phyloP scores from a whole-genome alignment of 2,329 filamentous ascomycete species.

The Trichoderma cornu-damae region DNA sequence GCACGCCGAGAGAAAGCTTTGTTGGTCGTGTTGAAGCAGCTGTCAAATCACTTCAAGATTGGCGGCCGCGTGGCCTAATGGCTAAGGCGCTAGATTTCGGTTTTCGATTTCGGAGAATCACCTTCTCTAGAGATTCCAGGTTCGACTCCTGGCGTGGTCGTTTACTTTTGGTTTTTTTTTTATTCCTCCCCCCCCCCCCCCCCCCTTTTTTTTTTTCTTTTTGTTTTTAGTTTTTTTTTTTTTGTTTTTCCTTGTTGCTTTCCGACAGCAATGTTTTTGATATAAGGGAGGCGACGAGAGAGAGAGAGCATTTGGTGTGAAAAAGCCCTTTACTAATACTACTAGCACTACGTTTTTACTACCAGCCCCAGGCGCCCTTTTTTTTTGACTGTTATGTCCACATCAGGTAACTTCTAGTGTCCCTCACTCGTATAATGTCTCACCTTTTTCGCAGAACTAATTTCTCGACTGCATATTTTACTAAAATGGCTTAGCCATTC shows the following conservation, averaged over 20 bases:
- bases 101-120: slow-evolving; percentile 28
- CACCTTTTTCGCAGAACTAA: slow-evolving; percentile 12
- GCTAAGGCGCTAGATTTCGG: slow-evolving; percentile 36
- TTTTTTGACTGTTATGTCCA: slow-evolving; percentile 14
- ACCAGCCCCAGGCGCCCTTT: not conserved
- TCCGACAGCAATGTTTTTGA: not conserved
- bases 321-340: not conserved
- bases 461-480: slow-evolving; percentile 7
- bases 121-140: slow-evolving; percentile 34
- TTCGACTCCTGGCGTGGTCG: slow-evolving; percentile 36
- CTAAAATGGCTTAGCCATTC: not conserved
- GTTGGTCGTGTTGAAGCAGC: slow-evolving; percentile 4
- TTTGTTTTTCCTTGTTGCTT: not conserved
- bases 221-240: slow-evolving; percentile 8
- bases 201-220: not conserved
- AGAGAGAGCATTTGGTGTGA: not conserved
- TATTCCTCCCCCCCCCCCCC: too few species aligned
- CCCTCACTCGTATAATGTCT: slow-evolving; percentile 11
- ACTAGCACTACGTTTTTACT: too few species aligned
- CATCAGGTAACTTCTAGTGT: slow-evolving; percentile 4
- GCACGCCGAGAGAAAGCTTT: slow-evolving; percentile 9
- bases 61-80: slow-evolving; percentile 35
- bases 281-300: not conserved
- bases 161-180: slow-evolving; percentile 8
- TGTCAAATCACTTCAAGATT: not conserved